Evolutionary conservation across 2,329 filamentous ascomycete genomes (phyloP), one percentile per base, ranked within the genome.

Genomic region (Arthrobotrys musiformis): DNA sequence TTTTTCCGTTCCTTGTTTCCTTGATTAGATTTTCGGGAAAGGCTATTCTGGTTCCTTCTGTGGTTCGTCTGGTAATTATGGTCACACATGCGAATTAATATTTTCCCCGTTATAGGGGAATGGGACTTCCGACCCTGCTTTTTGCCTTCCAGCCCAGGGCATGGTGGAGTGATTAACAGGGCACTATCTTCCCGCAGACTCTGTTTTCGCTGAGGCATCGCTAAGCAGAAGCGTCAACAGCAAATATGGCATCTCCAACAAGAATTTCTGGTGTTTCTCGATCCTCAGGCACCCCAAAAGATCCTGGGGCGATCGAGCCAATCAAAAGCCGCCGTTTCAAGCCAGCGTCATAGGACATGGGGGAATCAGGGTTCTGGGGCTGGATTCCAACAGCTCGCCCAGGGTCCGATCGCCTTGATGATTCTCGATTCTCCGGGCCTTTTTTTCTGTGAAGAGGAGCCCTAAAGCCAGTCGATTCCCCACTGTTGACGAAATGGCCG

Each of bases 341-440:
- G 28, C 54, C 52, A 67, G 61, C 70, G 69, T 73, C 69, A 73
- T 73, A 61, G 67, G 40, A 30, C 30, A 40, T 62, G 56, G 44
- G 70, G 40, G 26, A 42, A 68, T 46, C 52, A 54, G 33, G 62
- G 61, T 68, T 68, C 44, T 42, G 42, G 62, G 44, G 48, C 28
- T 52, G 44, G 44, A 48, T 52, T 9, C 15, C 30, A 44, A 13
- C 24, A 30, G 24, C 19, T 33, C 15, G 46, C 58, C 62, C 60
- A 76, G 64, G 72, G 64, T 70, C 72, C 70, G 70, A 76, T 76
- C 50, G 70, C 70, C 70, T 48, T 52, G 17, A 69, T 30, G 46
- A 63, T 69, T 58, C 63, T 76, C 70, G 70, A 76, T 76, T 76
- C 64, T 58, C 64, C 40, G 58, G 64, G 46, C 63, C 63, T 58